phyloP scores from a whole-genome alignment of 495 filamentous ascomycete species.

The Staphylotrichum tortipilum region DNA sequence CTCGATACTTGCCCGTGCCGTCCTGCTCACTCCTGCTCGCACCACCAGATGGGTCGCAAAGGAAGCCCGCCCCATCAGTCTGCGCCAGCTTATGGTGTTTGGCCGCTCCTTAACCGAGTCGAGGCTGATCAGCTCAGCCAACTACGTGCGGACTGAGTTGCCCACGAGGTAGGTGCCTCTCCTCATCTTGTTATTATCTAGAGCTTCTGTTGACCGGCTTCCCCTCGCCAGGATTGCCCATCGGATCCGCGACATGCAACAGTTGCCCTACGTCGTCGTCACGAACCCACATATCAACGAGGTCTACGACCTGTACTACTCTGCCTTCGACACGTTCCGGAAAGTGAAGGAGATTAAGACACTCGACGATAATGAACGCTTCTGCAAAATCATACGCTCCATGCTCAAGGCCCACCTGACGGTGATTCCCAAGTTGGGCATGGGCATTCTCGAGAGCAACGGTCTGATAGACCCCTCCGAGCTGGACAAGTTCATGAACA shows the following conservation, averaged over 20 bases:
- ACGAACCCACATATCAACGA: constrained; percentile 89
- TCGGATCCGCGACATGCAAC: constrained; percentile 94
- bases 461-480: constrained; percentile 67
- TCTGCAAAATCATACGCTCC: constrained; percentile 71
- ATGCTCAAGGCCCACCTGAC: constrained; percentile 81
- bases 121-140: constrained; percentile 84
- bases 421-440: constrained; percentile 87
- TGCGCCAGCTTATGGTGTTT: constrained; percentile 92
- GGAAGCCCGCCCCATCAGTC: constrained; percentile 75
- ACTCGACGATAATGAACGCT: constrained; percentile 81
- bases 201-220: neutral
- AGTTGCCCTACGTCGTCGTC: constrained; percentile 88
- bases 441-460: constrained; percentile 83
- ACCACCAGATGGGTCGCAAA: constrained; percentile 76
- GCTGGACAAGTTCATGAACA: constrained; percentile 93
- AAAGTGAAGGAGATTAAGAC: constrained; percentile 74
- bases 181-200: neutral
- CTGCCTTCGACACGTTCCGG: constrained; percentile 84
- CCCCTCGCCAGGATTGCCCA: constrained; percentile 61
- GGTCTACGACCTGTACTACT: constrained; percentile 95
- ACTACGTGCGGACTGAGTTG: constrained; percentile 93
- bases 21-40: constrained; percentile 16
- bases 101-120: constrained; percentile 79
- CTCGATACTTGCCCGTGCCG: constrained; percentile 2
- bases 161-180: constrained; percentile 61